Evolutionary conservation across 768 basidiomycete genomes (phyloP), one percentile per base, ranked within the genome.

Genomic region (Macrolepiota albuminosa): DNA sequence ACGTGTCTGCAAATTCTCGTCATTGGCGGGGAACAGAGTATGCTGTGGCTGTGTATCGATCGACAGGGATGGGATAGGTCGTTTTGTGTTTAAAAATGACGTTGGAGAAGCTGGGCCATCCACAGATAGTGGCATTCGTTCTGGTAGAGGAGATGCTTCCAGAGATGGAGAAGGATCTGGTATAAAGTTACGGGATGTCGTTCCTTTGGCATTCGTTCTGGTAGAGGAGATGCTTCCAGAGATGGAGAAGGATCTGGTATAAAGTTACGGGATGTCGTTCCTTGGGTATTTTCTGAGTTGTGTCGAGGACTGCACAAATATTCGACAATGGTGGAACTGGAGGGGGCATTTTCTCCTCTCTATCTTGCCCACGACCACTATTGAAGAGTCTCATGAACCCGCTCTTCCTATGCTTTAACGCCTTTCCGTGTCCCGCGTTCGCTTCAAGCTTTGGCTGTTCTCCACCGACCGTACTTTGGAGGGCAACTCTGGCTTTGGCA

Each of bases 321-420:
- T 80, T 78, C 5, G 76, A 72, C 36, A 83, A 65, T 10, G 79
- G 70, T 13, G 87, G 86, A 9, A 89, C 78, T 18, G 89, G 85
- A 6, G 85, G 85, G 1, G 81, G 81, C 8, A 67, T 68, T 59
- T 68, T 72, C 24, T 82, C 78, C 45, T 82, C 81, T 67, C 72
- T 77, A 46, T 84, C 79, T 54, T 78, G 79, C 39, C 71, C 69
- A 67, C 79, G 83, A 21, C 70, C 72, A 18, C 79, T 78, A 66
- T 86, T 84, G 68, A 93, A 91, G 11, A 93, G 73, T 54, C 87
- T 78, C 86, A 93, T 83, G 68, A 93, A 90, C 8, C 81, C 91
- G 63, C 90, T 92, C 70, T 88, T 92, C 76, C 88, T 91, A 61
- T 87, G 87, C 65, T 83, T 89, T 53, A 93, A 70, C 2, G 72